phyloP scores from a whole-genome alignment of 163 green algal genomes.

The Coccomyxa subellipsoidea region DNA sequence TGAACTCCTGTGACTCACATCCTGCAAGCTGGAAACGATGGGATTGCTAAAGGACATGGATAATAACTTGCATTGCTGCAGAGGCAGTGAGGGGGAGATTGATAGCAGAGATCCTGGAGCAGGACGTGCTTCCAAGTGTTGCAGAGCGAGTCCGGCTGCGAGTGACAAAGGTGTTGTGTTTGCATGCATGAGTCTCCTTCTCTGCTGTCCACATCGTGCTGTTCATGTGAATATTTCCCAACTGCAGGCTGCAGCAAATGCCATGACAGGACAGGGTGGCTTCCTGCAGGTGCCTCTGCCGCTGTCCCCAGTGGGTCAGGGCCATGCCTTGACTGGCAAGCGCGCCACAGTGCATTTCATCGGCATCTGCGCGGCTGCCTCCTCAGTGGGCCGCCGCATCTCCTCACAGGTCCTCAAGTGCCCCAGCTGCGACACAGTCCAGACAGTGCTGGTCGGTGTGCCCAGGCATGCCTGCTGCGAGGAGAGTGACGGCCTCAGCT shows the following conservation, averaged over 20 bases:
- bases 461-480: background rate
- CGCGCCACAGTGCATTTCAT: background rate
- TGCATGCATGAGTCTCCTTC: background rate
- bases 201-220: no score
- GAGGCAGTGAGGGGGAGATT: background rate
- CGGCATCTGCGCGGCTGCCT: background rate
- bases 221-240: no score
- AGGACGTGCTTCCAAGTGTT: background rate
- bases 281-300: background rate
- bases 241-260: no score
- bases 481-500: background rate
- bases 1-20: background rate
- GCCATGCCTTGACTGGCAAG: background rate
- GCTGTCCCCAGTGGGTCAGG: background rate
- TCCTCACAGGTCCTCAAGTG: background rate
- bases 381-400: background rate
- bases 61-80: background rate
- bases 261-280: no score
- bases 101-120: background rate
- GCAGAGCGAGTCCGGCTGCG: background rate
- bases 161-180: background rate
- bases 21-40: background rate
- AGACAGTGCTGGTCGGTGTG: background rate
- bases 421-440: background rate
- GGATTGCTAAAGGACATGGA: background rate